These are phyloP conservation scores for Leccinum sublutescens DNA, from an alignment of 768 basidiomycete species.

Conservation along the genomic window DNA sequence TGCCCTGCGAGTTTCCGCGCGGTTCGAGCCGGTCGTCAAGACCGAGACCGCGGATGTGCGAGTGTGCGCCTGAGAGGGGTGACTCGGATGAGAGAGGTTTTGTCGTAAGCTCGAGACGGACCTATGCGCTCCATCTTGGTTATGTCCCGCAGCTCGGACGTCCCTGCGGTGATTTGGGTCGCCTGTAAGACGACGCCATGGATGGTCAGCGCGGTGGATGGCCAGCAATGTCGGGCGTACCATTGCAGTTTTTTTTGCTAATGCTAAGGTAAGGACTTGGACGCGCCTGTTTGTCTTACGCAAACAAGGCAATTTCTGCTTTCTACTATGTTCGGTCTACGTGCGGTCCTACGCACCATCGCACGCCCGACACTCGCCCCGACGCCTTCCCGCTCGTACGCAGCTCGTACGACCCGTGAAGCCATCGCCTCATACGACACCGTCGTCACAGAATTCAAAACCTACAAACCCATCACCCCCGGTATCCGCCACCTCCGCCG, in stretches of 20 bases:
- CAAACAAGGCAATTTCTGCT: conserved; percentile 26
- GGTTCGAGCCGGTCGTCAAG: conserved; percentile 92
- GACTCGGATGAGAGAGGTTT: neutral
- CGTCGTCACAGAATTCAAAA: conserved; percentile 70
- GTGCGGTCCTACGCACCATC: conserved; percentile 16
- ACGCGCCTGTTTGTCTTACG: conserved; percentile 34
- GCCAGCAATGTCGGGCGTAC: conserved; percentile 16
- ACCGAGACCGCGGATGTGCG: conserved; percentile 94
- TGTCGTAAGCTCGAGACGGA: neutral
- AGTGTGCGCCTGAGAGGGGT: conserved; percentile 66
- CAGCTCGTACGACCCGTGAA: conserved; percentile 33
- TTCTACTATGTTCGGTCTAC: conserved; percentile 20
- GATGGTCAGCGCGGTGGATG: conserved; percentile 1
- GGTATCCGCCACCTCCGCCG: conserved; percentile 83
- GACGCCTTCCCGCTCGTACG: conserved; percentile 31
- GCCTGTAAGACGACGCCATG: conserved; percentile 40
- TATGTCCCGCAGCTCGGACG: conserved; percentile 79
- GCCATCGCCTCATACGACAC: conserved; percentile 32
- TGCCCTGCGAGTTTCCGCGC: conserved; percentile 84
- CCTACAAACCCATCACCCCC: conserved; percentile 86
- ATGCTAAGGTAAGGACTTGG: neutral
- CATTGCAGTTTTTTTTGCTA: conserved; percentile 18
- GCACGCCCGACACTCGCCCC: conserved; percentile 4
- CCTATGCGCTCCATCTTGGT: conserved; percentile 95
- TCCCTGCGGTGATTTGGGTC: conserved; percentile 73